Conservation (phyloP, 164 flowering plant genomes). For the Stephania cephalantha region DNA sequence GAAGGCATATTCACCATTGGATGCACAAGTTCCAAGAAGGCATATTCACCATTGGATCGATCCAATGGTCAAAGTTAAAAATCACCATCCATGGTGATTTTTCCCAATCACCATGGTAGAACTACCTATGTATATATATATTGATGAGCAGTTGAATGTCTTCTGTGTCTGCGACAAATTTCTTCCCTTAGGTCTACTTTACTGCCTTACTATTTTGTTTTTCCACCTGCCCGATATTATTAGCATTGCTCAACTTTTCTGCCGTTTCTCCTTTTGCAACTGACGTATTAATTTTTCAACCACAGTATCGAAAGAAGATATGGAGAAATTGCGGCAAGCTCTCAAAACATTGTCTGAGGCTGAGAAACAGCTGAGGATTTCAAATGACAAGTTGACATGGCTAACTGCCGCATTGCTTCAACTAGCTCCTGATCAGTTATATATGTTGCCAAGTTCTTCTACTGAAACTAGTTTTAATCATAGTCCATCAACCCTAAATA, state of each 20-base stretch:
- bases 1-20: no score
- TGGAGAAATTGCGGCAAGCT: slow-evolving; percentile 94
- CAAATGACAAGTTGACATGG: slow-evolving; percentile 94
- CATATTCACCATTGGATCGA: no score
- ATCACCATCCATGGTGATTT: no score
- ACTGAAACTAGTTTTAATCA: slow-evolving; percentile 61
- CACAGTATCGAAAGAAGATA: slow-evolving; percentile 89
- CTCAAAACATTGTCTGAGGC: slow-evolving; percentile 92
- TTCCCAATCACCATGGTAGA: no score
- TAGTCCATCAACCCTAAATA: slow-evolving; percentile 42
- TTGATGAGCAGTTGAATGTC: not conserved
- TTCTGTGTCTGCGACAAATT: not conserved
- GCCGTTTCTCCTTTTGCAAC: not conserved
- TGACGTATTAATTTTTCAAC: slow-evolving; percentile 13
- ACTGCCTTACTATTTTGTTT: not conserved
- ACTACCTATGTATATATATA: no score
- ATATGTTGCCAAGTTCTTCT: slow-evolving; percentile 74
- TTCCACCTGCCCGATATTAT: not conserved
- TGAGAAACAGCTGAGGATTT: slow-evolving; percentile 86
- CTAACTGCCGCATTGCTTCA: slow-evolving; percentile 95
- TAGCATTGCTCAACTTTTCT: not conserved
- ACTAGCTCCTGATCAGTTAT: slow-evolving; percentile 96
- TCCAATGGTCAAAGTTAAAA: no score
- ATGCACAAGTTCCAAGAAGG: no score
- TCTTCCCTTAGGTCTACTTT: not conserved